Conservation (phyloP, 2,329 filamentous ascomycete species). For the Arthrobotrys conoides region DNA sequence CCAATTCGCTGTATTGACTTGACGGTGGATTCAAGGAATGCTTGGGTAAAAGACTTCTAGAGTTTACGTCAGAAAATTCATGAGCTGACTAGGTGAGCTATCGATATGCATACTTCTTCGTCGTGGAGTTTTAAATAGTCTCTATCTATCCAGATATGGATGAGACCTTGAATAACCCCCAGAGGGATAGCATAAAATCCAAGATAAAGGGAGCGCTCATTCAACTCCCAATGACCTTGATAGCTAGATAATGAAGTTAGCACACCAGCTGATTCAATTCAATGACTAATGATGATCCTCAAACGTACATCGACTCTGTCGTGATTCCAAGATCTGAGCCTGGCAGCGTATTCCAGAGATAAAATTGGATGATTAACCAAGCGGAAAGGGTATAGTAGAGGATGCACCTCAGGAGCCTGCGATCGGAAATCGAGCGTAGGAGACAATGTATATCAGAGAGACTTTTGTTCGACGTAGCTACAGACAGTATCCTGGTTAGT, state of each 20-base stretch:
- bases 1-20: constrained; percentile 59
- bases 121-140: constrained; percentile 62
- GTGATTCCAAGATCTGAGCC: constrained; percentile 62
- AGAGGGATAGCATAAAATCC: constrained; percentile 61
- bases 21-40: constrained; percentile 41
- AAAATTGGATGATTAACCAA: constrained; percentile 62
- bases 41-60: constrained; percentile 50
- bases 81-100: not conserved
- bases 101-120: constrained; percentile 46
- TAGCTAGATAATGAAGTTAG: constrained; percentile 49
- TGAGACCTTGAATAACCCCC: constrained; percentile 62
- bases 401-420: constrained; percentile 61
- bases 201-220: constrained; percentile 63
- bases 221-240: constrained; percentile 62
- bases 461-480: constrained; percentile 60
- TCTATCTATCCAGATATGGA: constrained; percentile 62
- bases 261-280: not conserved
- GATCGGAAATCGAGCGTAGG: constrained; percentile 56
- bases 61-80: not conserved
- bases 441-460: constrained; percentile 62
- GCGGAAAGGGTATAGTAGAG: constrained; percentile 63
- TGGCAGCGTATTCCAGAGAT: constrained; percentile 62
- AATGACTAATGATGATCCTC: not conserved
- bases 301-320: constrained; percentile 62
- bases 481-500: constrained; percentile 1